Evolutionary conservation across 2,329 filamentous ascomycete species (phyloP), one percentile per base, ranked within the genome.

Genomic region (Thelonectria rubi): DNA sequence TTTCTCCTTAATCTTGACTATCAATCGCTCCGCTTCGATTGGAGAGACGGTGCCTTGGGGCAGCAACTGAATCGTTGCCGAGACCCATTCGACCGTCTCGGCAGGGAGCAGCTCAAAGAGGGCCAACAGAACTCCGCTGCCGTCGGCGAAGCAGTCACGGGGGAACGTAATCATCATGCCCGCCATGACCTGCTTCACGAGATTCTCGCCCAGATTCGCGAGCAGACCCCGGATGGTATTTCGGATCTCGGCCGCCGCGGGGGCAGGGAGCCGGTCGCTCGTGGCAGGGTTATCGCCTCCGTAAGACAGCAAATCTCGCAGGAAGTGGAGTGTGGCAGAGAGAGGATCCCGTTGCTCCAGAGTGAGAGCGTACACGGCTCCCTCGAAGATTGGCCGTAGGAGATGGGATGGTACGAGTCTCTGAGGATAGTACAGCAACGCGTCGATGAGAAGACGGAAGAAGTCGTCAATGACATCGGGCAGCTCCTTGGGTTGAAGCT

Each of bases 131-230:
- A 97, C 92, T 5, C 93, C 94, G 50, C 93, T 97, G 15, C 93
- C 94, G 74, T 99, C 95, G 0, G 94, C 90, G 73, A 98, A 97
- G 79, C 94, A 97, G 76, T 98, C 95, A 45, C 92, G 88, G 0
- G 95, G 96, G 79, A 99, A 99, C 0, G 91, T 96, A 76, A 97
- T 97, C 94, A 99, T 98, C 94, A 99, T 97, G 62, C 95, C 95
- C 1, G 94, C 95, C 80, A 99, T 84, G 60, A 97, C 89, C 65
- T 94, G 91, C 78, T 97, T 94, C 8, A 95, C 89, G 26, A 99
- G 82, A 58, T 88, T 81, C 72, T 93, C 89, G 39, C 95, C 93
- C 65, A 93, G 88, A 1, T 83, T 80, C 2, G 84, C 66, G 21
- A 97, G 80, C 54, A 97, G 84, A 62, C 86, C 84, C 76, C 90